Base-by-base conservation (phyloP, 2,329 filamentous ascomycete genomes). In the Aspergillus proliferans region DNA sequence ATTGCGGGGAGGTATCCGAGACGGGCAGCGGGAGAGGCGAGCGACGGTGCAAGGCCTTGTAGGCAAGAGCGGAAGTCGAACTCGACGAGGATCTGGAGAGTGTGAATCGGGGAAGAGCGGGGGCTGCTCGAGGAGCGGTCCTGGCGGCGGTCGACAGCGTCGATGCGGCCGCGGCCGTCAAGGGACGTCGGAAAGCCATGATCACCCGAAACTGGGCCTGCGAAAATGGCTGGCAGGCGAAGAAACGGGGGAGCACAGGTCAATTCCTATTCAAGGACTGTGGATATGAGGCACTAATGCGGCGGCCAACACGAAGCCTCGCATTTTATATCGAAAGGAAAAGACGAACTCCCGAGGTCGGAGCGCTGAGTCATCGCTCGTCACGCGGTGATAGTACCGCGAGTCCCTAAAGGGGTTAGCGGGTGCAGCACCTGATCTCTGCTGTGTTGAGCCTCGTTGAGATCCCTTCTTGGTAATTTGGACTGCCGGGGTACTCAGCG, bases 31-130 rank as follows among this genome's bases (percentile, higher is more conserved):
- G 83, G 54, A 91, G 88, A 18, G 88, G 86, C 52, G 92, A 87
- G 57, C 92, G 88, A 63, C 90, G 87, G 67, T 95, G 92, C 55
- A 97, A 82, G 50, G 92, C 89, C 79, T 98, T 98, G 83, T 97
- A 97, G 64, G 91, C 91, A 56, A 97, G 83, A 55, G 93, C 92
- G 48, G 90, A 93, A 58, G 92, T 97, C 48, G 91, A 95, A 74
- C 83, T 71, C 44, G 66, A 70, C 2, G 68, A 70, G 46, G 64
- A 58, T 50, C 66, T 62, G 53, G 53, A 47, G 38, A 21, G 5
- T 43, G 58, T 63, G 57, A 65, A 67, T 46, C 59, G 65, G 50
- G 66, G 58, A 22, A 65, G 52, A 45, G 58, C 48, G 33, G 59
- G 48, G 22, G 58, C 56, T 24, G 61, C 53, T 38, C 62, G 59